Percentiles rank a stretch among this genome's conserved stretches.
Evolutionary conservation across 805 yeast species (phyloP).

Genomic region (Torulaspora microellipsoides): DNA sequence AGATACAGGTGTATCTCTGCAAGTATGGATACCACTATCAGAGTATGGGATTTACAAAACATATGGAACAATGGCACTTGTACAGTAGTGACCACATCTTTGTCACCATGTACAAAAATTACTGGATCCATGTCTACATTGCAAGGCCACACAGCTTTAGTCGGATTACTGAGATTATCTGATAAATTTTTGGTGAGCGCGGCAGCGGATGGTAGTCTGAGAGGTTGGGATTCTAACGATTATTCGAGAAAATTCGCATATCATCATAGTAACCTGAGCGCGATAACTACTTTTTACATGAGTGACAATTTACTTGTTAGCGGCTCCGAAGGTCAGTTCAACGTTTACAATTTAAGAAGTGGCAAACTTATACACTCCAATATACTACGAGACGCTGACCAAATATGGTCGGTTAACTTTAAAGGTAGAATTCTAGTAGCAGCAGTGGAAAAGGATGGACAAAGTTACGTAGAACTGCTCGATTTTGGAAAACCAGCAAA

Average conservation of each 20-base stretch:
- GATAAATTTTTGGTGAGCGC: slow-evolving; percentile 81
- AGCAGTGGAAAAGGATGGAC: slow-evolving; percentile 73
- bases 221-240: slow-evolving; percentile 88
- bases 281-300: slow-evolving; percentile 91
- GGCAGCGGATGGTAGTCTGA: slow-evolving; percentile 88
- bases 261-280: slow-evolving; percentile 72
- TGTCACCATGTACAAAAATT: slow-evolving; percentile 26
- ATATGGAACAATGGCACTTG: slow-evolving; percentile 50
- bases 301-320: slow-evolving; percentile 79
- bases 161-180: slow-evolving; percentile 77
- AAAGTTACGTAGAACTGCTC: slow-evolving; percentile 76
- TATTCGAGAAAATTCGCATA: slow-evolving; percentile 63
- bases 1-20: slow-evolving; percentile 84
- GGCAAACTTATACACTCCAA: slow-evolving; percentile 72
- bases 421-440: slow-evolving; percentile 82
- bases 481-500: slow-evolving; percentile 54
- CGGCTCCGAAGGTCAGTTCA: slow-evolving; percentile 84
- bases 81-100: slow-evolving; percentile 22
- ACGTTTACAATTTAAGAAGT: slow-evolving; percentile 77
- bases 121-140: slow-evolving; percentile 48
- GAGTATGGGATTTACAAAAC: slow-evolving; percentile 81
- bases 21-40: slow-evolving; percentile 81
- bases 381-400: slow-evolving; percentile 69
- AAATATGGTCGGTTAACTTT: slow-evolving; percentile 92
- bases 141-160: slow-evolving; percentile 86